These are phyloP conservation scores for Magnusiomyces paraingens DNA, from an alignment of 1,139 yeast genomes.

Conservation along the genomic window DNA sequence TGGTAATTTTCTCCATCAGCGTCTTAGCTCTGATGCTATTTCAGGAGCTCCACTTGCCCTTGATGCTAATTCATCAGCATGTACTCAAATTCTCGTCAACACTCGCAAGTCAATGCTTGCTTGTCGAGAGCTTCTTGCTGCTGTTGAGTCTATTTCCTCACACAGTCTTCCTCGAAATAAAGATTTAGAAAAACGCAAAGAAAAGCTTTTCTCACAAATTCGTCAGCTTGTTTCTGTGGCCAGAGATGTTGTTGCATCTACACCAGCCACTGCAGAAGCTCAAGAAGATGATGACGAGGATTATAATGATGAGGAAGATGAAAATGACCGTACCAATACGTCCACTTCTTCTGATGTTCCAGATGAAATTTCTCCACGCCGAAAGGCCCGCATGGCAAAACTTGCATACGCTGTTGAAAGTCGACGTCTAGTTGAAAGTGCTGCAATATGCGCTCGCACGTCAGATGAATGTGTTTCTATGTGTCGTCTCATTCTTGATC, in stretches of 20 bases:
- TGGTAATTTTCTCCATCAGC: constrained; percentile 39
- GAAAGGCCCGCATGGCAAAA: not conserved
- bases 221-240: constrained; percentile 29
- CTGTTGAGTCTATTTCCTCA: constrained; percentile 32
- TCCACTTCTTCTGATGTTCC: not conserved
- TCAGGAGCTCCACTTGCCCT: constrained; percentile 6
- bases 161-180: constrained; percentile 28
- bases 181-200: constrained; percentile 34
- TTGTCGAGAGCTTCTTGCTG: constrained; percentile 37
- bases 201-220: constrained; percentile 32
- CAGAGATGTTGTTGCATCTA: constrained; percentile 20
- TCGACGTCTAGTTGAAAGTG: constrained; percentile 20
- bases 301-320: constrained; percentile 15
- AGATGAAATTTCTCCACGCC: not conserved
- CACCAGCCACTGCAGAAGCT: constrained; percentile 10
- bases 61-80: constrained; percentile 31
- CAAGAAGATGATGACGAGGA: constrained; percentile 1
- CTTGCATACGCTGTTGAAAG: constrained; percentile 5
- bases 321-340: constrained; percentile 8
- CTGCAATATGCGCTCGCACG: constrained; percentile 32
- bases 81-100: constrained; percentile 33
- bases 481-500: constrained; percentile 44
- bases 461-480: constrained; percentile 39
- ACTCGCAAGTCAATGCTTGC: constrained; percentile 39
- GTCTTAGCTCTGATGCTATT: constrained; percentile 20